Base-by-base conservation (phyloP, 257 asterid genomes). In the Fraxinus excelsior region DNA sequence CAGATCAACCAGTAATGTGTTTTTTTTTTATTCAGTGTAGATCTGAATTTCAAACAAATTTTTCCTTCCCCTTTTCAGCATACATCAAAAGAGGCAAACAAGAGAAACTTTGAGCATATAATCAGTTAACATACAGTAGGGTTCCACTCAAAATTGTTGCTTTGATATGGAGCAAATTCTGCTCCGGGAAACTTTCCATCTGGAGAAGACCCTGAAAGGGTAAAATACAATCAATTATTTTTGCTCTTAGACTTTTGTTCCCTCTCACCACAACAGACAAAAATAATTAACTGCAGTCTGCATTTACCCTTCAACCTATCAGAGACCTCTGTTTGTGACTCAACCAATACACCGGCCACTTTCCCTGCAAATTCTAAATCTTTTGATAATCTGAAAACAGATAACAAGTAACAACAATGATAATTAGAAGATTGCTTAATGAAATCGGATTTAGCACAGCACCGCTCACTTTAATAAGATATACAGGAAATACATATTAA, bases 311-410 rank as follows among this genome's bases (percentile, higher is more conserved):
- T 85, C 37, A 84, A 79, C 60, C 75, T 84, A 80, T 88, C 89
- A 76, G 75, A 85, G 83, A 60, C 80, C 38, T 76, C 88, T 74
- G 80, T 81, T 76, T 86, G 83, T 74, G 98, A 89, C 87, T 91
- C 97, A 81, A 95, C 96, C 86, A 96, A 87, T 76, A 93, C 83
- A 80, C 99, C 99, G 81, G 94, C 96, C 56, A 96, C 96, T 76
- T 85, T 90, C 78, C 62, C 73, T 64, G 94, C 87, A 82, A 88
- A 91, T 73, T 79, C 79, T 69, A 94, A 53, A 83, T 96, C 94
- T 76, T 80, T 81, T 76, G 88, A 86, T 67, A 89, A 68, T 85
- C 99, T 96, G 91, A 70, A 82, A 86, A 77, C 12, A 76, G 58
- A 49, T 76, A 87, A 70, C 46, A 81, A 81, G 67, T 70, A 72